Conservation (phyloP, 176 grass and related monocot genomes). For the Olyra latifolia region DNA sequence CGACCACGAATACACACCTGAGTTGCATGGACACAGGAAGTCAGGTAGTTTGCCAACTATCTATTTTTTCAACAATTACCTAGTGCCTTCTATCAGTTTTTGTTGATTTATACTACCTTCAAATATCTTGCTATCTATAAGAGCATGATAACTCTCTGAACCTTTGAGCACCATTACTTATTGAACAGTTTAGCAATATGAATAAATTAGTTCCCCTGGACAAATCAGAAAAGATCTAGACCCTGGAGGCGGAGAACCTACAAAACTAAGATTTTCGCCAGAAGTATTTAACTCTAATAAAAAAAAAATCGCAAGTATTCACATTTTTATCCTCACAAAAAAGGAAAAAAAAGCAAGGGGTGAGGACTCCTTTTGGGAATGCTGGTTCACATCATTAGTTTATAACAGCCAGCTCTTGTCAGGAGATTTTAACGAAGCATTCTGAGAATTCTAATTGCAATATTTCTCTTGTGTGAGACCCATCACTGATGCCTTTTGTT, state of each 20-base stretch:
- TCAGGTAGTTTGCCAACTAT: constrained; percentile 62
- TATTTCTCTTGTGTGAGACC: background rate
- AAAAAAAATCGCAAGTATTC: background rate
- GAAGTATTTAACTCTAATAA: too few relatives aligned
- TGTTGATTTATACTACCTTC: background rate
- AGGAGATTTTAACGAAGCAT: background rate
- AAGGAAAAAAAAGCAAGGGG: background rate
- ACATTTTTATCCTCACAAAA: background rate
- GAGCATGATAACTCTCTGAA: background rate
- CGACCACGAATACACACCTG: constrained; percentile 80
- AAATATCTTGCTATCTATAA: background rate
- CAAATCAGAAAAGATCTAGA: background rate
- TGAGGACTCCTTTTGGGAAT: background rate
- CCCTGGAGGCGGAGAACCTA: background rate
- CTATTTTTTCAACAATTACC: background rate
- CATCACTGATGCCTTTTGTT: background rate
- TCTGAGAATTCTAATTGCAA: background rate
- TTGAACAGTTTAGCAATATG: background rate
- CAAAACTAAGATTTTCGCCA: background rate
- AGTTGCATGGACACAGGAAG: constrained; percentile 89
- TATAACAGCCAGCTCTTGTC: background rate
- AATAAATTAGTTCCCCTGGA: background rate
- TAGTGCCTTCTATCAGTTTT: background rate
- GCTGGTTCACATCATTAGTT: background rate
- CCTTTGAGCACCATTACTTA: background rate